Percentiles rank a stretch among this genome's conserved stretches.
phyloP scores from a whole-genome alignment of 768 basidiomycete genomes.

The Pleurotus salmoneostramineus region DNA sequence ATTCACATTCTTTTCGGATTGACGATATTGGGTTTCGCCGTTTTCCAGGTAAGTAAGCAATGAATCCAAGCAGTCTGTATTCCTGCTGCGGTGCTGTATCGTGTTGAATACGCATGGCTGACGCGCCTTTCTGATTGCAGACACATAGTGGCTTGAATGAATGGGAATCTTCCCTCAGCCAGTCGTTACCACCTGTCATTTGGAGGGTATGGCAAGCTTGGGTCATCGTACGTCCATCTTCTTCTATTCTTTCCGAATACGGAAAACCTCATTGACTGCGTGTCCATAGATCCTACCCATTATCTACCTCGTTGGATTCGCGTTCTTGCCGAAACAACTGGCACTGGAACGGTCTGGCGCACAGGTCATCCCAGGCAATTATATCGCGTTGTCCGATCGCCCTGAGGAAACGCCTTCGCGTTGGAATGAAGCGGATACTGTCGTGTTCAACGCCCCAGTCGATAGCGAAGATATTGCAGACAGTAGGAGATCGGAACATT shows the following conservation, averaged over 20 bases:
- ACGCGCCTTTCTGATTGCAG: constrained; percentile 16
- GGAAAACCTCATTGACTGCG: background rate
- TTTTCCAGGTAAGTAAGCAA: constrained; percentile 37
- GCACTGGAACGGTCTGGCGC: constrained; percentile 27
- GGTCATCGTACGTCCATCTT: constrained; percentile 34
- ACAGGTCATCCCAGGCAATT: constrained; percentile 9
- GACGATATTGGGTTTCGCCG: constrained; percentile 42
- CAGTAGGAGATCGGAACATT: background rate
- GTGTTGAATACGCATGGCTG: background rate
- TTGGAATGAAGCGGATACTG: constrained; percentile 1
- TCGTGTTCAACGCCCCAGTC: background rate
- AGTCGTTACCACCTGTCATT: constrained; percentile 15
- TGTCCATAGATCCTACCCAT: constrained; percentile 33
- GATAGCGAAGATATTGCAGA: background rate
- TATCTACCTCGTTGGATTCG: constrained; percentile 41
- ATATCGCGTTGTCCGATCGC: background rate
- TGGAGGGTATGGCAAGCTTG: constrained; percentile 40
- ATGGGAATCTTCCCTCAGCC: constrained; percentile 35
- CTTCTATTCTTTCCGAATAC: background rate
- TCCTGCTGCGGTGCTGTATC: background rate
- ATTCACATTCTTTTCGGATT: constrained; percentile 54
- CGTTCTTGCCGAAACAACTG: constrained; percentile 38
- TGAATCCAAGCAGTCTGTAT: background rate
- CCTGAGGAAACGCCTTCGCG: constrained; percentile 3
- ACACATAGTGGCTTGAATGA: constrained; percentile 41